Evolutionary conservation across 2,329 filamentous ascomycete species (phyloP).

Genomic region (Orbilia blumenaviensis): DNA sequence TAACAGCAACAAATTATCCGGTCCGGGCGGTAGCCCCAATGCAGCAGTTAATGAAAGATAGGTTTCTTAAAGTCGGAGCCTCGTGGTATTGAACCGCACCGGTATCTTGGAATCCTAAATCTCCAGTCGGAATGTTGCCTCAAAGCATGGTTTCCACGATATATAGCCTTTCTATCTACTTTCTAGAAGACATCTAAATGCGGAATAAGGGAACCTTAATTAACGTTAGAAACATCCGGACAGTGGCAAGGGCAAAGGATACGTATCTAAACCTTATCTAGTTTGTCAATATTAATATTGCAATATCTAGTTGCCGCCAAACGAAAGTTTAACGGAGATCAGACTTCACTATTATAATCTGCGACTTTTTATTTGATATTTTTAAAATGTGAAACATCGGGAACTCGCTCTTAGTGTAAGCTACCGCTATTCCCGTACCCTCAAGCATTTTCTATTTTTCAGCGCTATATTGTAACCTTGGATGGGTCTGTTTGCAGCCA

Average conservation of each 20-base stretch:
- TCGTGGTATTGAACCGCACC: neutral
- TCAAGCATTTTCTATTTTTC: too few relatives aligned
- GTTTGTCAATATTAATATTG: too few relatives aligned
- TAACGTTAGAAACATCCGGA: too few relatives aligned
- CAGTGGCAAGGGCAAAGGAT: neutral
- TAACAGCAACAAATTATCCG: neutral
- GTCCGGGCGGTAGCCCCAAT: neutral
- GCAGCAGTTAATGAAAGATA: neutral
- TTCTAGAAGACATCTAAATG: neutral
- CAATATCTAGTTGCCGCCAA: neutral
- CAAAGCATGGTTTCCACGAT: neutral
- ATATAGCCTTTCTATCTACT: neutral
- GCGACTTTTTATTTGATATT: too few relatives aligned
- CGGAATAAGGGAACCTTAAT: neutral
- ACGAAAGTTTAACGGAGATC: neutral
- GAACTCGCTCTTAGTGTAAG: too few relatives aligned
- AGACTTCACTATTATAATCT: too few relatives aligned
- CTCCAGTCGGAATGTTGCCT: neutral
- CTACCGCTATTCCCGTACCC: too few relatives aligned
- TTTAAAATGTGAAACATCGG: too few relatives aligned
- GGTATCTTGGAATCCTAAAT: neutral
- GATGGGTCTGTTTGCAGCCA: too few relatives aligned
- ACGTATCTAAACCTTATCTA: neutral
- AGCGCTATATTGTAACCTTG: too few relatives aligned
- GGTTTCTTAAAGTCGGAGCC: neutral